Evolutionary conservation across 1,284 basidiomycete species (phyloP).

Genomic region (Wallemia ichthyophaga): DNA sequence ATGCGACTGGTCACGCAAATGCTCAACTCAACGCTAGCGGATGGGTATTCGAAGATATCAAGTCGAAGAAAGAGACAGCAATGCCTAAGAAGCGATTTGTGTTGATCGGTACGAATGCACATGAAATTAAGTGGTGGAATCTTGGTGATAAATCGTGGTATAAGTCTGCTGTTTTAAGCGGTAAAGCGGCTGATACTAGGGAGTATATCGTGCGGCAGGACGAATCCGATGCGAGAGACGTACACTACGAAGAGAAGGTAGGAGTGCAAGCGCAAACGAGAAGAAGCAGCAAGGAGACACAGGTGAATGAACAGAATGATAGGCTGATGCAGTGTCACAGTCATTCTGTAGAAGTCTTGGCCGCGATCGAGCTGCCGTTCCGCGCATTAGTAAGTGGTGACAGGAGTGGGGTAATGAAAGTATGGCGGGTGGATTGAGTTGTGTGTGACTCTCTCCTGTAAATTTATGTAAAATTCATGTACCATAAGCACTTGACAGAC

Average conservation of each 20-base stretch:
- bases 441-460: not conserved
- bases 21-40: conserved; percentile 4
- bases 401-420: conserved; percentile 43
- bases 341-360: conserved; percentile 48
- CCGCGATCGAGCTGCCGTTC: conserved; percentile 59
- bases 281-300: conserved; percentile 18
- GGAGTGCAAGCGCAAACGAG: not conserved
- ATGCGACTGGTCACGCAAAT: conserved; percentile 2
- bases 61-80: not conserved
- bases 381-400: conserved; percentile 61
- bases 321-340: conserved; percentile 44
- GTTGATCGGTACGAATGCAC: not conserved
- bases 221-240: not conserved
- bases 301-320: conserved; percentile 47
- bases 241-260: not conserved
- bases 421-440: conserved; percentile 31
- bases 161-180: not conserved
- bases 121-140: not conserved
- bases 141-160: not conserved
- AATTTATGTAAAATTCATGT: not conserved
- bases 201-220: not conserved
- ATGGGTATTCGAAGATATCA: conserved; percentile 2
- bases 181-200: not conserved
- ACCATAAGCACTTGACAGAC: too few species aligned
- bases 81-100: not conserved